These are phyloP conservation scores for Craterostigma plantagineum DNA, from an alignment of 257 asterid genomes.

Conservation along the genomic window DNA sequence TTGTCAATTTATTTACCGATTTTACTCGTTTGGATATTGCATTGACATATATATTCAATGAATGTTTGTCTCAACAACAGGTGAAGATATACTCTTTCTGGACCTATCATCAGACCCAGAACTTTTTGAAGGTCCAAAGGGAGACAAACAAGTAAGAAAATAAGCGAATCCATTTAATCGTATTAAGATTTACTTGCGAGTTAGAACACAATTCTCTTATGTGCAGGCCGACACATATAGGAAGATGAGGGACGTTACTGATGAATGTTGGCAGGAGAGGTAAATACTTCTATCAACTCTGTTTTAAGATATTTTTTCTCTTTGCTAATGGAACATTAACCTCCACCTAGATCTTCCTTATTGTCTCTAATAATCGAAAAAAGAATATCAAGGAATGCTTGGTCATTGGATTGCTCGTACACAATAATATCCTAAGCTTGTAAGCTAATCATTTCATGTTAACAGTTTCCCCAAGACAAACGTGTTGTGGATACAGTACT, in stretches of 20 bases:
- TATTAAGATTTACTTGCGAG: background rate
- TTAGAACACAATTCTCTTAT: constrained; percentile 1
- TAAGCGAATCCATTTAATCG: background rate
- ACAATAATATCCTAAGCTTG: background rate
- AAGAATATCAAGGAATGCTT: background rate
- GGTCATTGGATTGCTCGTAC: background rate
- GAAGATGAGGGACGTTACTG: constrained; percentile 80
- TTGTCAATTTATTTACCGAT: background rate
- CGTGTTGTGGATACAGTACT: constrained; percentile 76
- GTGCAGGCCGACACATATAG: constrained; percentile 83
- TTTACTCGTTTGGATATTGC: background rate
- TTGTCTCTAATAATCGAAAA: too few relatives aligned
- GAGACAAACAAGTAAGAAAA: constrained; percentile 60
- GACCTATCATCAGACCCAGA: constrained; percentile 86
- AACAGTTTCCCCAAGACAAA: constrained; percentile 92
- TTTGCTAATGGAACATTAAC: background rate
- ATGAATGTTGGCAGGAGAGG: constrained; percentile 97
- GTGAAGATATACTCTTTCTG: constrained; percentile 80
- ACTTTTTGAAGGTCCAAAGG: constrained; percentile 75
- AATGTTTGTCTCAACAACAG: constrained; percentile 20
- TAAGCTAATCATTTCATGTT: constrained; percentile 6
- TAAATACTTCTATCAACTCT: constrained; percentile 11
- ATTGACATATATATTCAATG: background rate
- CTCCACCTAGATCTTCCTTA: background rate
- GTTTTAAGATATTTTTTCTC: background rate